These are phyloP conservation scores for Candida manassasensis DNA, from an alignment of 805 yeast species.

Conservation along the genomic window DNA sequence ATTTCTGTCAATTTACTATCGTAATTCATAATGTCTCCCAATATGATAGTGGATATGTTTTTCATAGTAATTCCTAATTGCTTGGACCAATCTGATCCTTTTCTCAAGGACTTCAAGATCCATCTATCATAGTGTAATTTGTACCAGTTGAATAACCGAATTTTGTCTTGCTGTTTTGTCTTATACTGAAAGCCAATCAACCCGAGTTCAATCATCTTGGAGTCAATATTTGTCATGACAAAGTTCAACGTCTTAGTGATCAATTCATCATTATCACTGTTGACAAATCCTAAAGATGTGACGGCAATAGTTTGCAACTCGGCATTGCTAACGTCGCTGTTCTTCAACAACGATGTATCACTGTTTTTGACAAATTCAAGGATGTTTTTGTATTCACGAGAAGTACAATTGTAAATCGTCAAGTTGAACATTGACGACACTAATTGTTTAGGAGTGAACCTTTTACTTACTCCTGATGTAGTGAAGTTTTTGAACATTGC, in stretches of 20 bases:
- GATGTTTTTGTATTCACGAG: conserved; percentile 57
- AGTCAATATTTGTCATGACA: conserved; percentile 52
- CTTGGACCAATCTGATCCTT: conserved; percentile 42
- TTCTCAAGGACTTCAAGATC: conserved; percentile 43
- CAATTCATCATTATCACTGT: conserved; percentile 33
- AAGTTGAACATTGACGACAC: conserved; percentile 41
- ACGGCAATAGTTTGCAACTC: conserved; percentile 56
- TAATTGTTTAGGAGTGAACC: conserved; percentile 48
- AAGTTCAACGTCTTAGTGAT: conserved; percentile 53
- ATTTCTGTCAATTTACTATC: conserved; percentile 22
- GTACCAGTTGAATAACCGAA: conserved; percentile 55
- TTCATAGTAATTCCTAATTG: conserved; percentile 43
- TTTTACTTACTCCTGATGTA: conserved; percentile 47
- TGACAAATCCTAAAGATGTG: conserved; percentile 48
- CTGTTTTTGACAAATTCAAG: conserved; percentile 49
- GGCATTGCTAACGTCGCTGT: conserved; percentile 25
- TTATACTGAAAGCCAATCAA: conserved; percentile 50
- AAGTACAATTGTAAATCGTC: conserved; percentile 21
- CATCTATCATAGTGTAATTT: conserved; percentile 47
- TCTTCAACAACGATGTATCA: conserved; percentile 37
- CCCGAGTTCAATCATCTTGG: conserved; percentile 50
- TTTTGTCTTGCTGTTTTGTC: conserved; percentile 22
- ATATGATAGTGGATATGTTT: conserved; percentile 38
- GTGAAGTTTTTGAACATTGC: conserved; percentile 42
- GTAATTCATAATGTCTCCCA: conserved; percentile 36